A percentile compares a stretch with the other conserved stretches of the same genome.
Evolutionary conservation across 73 alveolate genomes (phyloP).

Genomic region (Breviolum minutum): DNA sequence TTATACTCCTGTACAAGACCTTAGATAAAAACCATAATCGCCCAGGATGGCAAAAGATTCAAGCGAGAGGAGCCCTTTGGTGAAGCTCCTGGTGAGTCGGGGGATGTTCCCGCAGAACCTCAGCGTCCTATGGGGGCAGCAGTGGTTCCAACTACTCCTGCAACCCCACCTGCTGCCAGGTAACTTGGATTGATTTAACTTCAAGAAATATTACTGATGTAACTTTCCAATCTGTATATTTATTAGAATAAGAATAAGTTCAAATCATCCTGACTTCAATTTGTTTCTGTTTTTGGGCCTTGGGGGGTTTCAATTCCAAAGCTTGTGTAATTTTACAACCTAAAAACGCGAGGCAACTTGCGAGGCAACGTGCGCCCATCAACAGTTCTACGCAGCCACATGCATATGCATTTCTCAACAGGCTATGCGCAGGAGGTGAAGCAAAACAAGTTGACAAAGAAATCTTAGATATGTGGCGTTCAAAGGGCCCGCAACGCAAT

Average conservation of each 20-base stretch:
- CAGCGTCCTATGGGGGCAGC: too few relatives aligned
- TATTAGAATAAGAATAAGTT: neutral
- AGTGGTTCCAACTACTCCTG: too few relatives aligned
- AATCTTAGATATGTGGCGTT: neutral
- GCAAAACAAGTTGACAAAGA: neutral
- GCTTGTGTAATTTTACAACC: neutral
- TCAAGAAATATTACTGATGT: neutral
- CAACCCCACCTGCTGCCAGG: too few relatives aligned
- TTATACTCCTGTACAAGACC: too few relatives aligned
- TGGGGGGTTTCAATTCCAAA: neutral
- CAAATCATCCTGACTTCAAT: neutral
- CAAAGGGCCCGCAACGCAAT: neutral
- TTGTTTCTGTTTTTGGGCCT: neutral
- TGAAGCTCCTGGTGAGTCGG: too few relatives aligned
- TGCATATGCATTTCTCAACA: constrained; percentile 10
- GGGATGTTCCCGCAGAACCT: too few relatives aligned
- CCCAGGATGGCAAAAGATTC: too few relatives aligned
- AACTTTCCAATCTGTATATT: neutral
- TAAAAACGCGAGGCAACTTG: neutral
- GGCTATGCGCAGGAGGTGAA: constrained; percentile 1
- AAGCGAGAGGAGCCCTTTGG: too few relatives aligned
- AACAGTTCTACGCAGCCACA: neutral
- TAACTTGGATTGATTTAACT: neutral
- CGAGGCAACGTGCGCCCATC: neutral
- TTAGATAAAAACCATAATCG: too few relatives aligned